Evolutionary conservation across 2,329 filamentous ascomycete genomes (phyloP), one percentile per base, ranked within the genome.

Genomic region (Camillea tinctor): DNA sequence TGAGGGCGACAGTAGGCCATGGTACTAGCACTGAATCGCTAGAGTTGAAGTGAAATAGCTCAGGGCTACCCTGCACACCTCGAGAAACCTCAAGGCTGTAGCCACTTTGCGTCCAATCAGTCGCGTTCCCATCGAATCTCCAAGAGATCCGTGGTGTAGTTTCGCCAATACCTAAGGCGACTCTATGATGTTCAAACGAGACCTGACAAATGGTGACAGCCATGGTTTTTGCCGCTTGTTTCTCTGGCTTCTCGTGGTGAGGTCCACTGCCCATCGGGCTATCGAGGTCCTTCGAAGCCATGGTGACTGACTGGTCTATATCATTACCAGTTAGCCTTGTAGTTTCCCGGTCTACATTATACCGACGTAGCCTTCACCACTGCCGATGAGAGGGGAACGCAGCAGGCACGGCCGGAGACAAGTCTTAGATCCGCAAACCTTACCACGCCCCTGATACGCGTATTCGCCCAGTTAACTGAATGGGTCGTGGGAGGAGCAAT

Each of bases 131-230:
- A 3, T 71, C 71, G 52, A 81, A 80, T 4, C 74, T 66, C 80
- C 80, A 83, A 1, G 80, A 81, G 50, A 83, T 76, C 0, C 80
- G 73, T 8, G 80, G 80, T 9, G 70, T 56, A 0, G 71, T 65
- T 57, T 81, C 79, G 2, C 72, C 77, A 24, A 82, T 80, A 5
- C 80, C 80, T 2, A 82, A 64, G 19, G 76, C 72, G 3, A 66
- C 58, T 1, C 71, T 72, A 40, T 80, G 76, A 54, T 80, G 77
- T 64, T 80, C 78, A 56, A 80, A 79, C 48, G 69, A 72, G 9
- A 80, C 58, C 40, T 73, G 69, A 0, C 73, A 72, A 11, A 80
- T 77, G 9, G 73, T 72, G 4, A 79, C 70, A 36, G 75, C 69
- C 76, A 78, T 78, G 13, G 5, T 26, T 23, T 5, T 49, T 15